Evolutionary conservation across 1,284 basidiomycete genomes (phyloP), one percentile per base, ranked within the genome.

Genomic region (Anthracocystis setariae): DNA sequence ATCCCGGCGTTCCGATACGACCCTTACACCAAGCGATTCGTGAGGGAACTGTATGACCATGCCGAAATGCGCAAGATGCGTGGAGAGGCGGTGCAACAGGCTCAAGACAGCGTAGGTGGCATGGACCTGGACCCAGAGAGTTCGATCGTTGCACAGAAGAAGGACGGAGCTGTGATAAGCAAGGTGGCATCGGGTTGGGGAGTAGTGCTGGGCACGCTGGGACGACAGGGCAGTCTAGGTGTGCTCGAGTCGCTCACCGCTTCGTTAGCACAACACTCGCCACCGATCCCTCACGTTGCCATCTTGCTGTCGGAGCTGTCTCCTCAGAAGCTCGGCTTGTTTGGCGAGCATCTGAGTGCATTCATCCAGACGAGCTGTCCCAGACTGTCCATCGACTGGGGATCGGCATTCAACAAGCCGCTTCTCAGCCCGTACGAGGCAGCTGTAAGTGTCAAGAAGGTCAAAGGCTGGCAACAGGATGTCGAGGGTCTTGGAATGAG

Each of bases 351-450:
- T 72, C 87, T 98, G 58, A 89, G 91, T 4, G 90, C 91, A 0
- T 97, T 97, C 80, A 89, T 98, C 20, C 95, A 98, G 83, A 98
- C 95, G 1, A 93, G 93, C 0, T 98, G 95, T 84, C 95, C 95
- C 2, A 88, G 95, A 15, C 84, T 98, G 48, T 94, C 92, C 8
- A 98, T 98, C 65, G 96, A 99, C 82, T 99, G 96, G 96, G 82
- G 82, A 0, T 73, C 64, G 1, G 95, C 95, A 0, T 99, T 99
- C 84, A 86, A 90, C 49, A 87, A 88, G 27, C 96, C 96, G 0
- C 85, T 98, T 44, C 85, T 99, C 25, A 95, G 90, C 74, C 94
- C 95, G 0, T 99, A 98, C 82, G 96, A 98, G 84, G 91, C 93
- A 0, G 90, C 90, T 9, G 92, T 98, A 3, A 93, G 91, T 5